phyloP scores from a whole-genome alignment of 2,329 filamentous ascomycete genomes.

The Ophiostoma pallidulum region DNA sequence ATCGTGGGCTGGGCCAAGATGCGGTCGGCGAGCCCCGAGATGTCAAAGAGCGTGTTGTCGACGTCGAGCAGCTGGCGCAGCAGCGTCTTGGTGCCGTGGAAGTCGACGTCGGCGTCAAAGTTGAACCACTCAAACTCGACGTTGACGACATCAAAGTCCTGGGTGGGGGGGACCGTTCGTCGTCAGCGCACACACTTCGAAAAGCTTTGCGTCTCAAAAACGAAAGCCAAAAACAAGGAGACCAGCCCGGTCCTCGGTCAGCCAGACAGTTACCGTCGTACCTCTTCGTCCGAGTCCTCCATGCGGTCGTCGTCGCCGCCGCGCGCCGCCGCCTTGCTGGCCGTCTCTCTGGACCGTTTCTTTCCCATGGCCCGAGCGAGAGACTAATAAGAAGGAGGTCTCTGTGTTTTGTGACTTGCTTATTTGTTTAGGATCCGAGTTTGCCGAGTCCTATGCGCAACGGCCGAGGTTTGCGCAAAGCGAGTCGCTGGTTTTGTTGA shows the following conservation, averaged over 20 bases:
- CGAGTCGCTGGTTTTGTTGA: too few relatives aligned
- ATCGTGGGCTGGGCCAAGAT: slow-evolving; percentile 76
- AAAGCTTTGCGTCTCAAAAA: too few relatives aligned
- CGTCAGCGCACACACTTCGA: too few relatives aligned
- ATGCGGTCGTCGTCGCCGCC: slow-evolving; percentile 24
- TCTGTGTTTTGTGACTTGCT: not conserved
- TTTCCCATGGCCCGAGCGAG: slow-evolving; percentile 29
- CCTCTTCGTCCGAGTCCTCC: slow-evolving; percentile 43
- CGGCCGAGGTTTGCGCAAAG: too few relatives aligned
- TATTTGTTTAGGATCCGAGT: too few relatives aligned
- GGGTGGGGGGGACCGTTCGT: not conserved
- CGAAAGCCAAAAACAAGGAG: not conserved
- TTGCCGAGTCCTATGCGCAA: too few relatives aligned
- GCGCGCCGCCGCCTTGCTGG: slow-evolving; percentile 19
- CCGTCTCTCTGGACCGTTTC: slow-evolving; percentile 28
- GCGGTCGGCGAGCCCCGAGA: slow-evolving; percentile 76
- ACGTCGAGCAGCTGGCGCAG: slow-evolving; percentile 87
- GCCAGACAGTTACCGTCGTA: too few relatives aligned
- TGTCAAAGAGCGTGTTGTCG: slow-evolving; percentile 75
- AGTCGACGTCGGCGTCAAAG: slow-evolving; percentile 79
- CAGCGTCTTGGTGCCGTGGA: slow-evolving; percentile 86
- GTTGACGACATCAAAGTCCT: slow-evolving; percentile 88
- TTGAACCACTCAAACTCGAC: slow-evolving; percentile 99
- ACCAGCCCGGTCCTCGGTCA: too few relatives aligned
- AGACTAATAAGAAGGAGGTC: too few relatives aligned